Evolutionary conservation across 306 rosid species (phyloP), one percentile per base, ranked within the genome.

Genomic region (Rosa persica): DNA sequence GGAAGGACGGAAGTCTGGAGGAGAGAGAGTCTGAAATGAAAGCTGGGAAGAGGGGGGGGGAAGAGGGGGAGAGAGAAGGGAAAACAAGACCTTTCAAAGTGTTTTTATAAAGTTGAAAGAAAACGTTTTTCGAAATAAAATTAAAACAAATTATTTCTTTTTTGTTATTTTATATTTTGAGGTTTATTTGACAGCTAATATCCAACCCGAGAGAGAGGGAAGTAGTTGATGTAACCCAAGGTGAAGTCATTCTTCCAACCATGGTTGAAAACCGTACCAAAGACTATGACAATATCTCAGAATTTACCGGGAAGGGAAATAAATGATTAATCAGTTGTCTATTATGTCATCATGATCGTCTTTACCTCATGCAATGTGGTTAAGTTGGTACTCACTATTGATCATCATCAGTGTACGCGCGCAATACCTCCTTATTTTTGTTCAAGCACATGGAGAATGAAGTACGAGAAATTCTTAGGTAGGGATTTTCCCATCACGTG

Each of bases 161-260:
- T 48, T 70, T 69, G 12, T 15, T 13, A 1, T 34, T 8, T 44
- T 48, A 60, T 69, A 6, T 15, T 6, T 58, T 60, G 43, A 67
- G 36, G 51, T 46, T 67, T 81, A 81, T 86, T 83, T 90, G 93
- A 87, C 97, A 92, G 92, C 97, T 92, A 90, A 92, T 89, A 87
- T 90, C 88, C 97, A 90, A 88, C 95, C 80, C 55, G 78, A 74
- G 64, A 67, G 67, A 57, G 73, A 47, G 34, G 47, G 55, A 17
- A 43, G 68, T 57, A 23, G 68, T 70, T 72, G 16, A 40, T 30
- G 55, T 57, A 80, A 78, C 86, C 73, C 65, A 42, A 3, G 19
- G 62, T 44, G 66, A 67, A 67, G 61, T 82, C 84, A 79, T 67
- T 40, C n/a, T 73, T 70, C 81, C 75, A 72, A 84, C 82, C 76